phyloP scores from a whole-genome alignment of 768 basidiomycete species.

The Calocybe indica region DNA sequence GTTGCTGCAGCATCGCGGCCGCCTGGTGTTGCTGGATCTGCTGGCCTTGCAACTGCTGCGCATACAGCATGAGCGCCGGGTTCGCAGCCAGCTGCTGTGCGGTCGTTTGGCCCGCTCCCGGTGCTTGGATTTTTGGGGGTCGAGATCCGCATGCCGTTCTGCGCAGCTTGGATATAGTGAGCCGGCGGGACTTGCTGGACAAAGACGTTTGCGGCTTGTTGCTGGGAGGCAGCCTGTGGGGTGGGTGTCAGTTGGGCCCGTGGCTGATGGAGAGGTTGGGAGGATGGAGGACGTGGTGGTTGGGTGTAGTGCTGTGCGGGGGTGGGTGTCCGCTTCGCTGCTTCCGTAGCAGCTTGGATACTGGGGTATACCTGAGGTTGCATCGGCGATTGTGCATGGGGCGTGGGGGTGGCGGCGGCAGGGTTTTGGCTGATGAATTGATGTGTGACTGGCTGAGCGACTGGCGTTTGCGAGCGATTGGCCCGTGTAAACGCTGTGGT shows the following conservation, averaged over 20 bases:
- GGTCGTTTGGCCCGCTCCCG: no score
- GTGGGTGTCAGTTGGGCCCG: conserved; percentile 5
- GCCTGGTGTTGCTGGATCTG: conserved; percentile 4
- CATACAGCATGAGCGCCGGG: conserved; percentile 1
- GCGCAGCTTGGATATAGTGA: no score
- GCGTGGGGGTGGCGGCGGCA: conserved; percentile 17
- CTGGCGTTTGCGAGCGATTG: conserved; percentile 29
- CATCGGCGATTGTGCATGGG: conserved; percentile 18
- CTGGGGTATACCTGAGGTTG: conserved; percentile 33
- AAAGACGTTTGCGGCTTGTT: background rate
- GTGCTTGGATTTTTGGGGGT: no score
- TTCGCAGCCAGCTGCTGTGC: no score
- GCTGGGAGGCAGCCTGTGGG: conserved; percentile 2
- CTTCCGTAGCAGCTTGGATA: conserved; percentile 27
- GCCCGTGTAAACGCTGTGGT: conserved; percentile 19
- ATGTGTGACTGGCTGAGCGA: conserved; percentile 21
- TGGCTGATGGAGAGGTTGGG: conserved; percentile 4
- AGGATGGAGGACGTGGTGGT: conserved; percentile 14
- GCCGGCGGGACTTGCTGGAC: no score
- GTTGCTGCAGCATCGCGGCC: conserved; percentile 2
- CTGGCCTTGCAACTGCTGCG: conserved; percentile 12
- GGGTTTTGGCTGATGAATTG: conserved; percentile 30
- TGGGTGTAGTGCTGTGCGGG: conserved; percentile 19
- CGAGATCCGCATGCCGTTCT: no score
- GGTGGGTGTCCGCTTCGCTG: conserved; percentile 27